These are phyloP conservation scores for Atalantia buxifolia DNA, from an alignment of 345 rosid genomes.

Conservation along the genomic window DNA sequence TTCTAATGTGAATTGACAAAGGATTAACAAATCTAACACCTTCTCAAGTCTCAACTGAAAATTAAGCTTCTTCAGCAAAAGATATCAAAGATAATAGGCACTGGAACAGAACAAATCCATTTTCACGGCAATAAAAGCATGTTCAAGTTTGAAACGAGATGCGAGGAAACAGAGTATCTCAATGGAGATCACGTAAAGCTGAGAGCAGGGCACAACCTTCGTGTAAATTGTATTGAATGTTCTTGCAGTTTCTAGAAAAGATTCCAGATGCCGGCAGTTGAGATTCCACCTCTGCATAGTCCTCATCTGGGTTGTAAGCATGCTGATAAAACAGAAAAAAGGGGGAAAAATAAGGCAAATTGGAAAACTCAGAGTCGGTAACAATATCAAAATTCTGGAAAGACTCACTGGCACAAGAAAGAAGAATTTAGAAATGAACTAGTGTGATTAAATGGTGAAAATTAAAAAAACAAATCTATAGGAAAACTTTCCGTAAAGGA, in stretches of 20 bases:
- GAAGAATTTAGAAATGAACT: neutral
- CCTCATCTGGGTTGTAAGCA: slow-evolving; percentile 97
- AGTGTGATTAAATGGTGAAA: neutral
- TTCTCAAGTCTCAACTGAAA: neutral
- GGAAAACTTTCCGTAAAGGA: neutral
- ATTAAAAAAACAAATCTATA: neutral
- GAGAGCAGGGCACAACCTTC: slow-evolving; percentile 49
- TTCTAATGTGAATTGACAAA: neutral
- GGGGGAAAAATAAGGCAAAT: neutral
- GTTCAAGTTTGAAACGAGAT: slow-evolving; percentile 3
- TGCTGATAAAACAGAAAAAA: slow-evolving; percentile 34
- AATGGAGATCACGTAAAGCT: slow-evolving; percentile 9
- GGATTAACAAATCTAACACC: neutral
- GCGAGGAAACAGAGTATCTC: neutral
- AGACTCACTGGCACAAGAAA: neutral
- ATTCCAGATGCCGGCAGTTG: slow-evolving; percentile 76
- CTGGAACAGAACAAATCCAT: neutral
- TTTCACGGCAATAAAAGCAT: neutral
- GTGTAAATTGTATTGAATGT: slow-evolving; percentile 91
- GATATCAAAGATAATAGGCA: neutral
- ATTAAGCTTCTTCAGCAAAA: neutral
- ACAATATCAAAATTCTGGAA: neutral
- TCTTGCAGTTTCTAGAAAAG: slow-evolving; percentile 91
- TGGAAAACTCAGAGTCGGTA: neutral
- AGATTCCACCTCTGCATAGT: slow-evolving; percentile 85